Conservation (phyloP, 2,329 filamentous ascomycete genomes). For the Penicillium sp. region DNA sequence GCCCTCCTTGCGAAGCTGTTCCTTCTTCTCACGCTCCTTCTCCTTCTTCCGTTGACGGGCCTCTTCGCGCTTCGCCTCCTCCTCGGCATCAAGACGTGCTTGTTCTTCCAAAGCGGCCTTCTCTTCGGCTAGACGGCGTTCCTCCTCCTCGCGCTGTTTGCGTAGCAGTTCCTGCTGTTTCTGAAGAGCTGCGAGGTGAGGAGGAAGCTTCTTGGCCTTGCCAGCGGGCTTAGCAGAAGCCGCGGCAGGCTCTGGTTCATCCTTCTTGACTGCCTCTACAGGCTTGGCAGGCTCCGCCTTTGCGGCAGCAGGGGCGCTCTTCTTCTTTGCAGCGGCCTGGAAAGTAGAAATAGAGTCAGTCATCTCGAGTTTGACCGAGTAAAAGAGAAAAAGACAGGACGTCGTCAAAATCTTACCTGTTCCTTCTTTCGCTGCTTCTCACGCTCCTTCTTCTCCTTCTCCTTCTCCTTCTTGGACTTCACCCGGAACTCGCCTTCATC, state of each 20-base stretch:
- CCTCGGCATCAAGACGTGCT: constrained; percentile 42
- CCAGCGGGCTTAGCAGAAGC: constrained; percentile 45
- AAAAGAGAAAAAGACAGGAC: background rate
- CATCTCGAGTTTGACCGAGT: background rate
- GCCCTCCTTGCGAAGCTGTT: constrained; percentile 51
- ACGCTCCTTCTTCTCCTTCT: constrained; percentile 95
- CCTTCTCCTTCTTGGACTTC: constrained; percentile 97
- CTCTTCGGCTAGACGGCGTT: constrained; percentile 42
- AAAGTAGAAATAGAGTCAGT: constrained; percentile 12
- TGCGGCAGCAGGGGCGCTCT: constrained; percentile 45
- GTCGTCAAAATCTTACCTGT: constrained; percentile 61
- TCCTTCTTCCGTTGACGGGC: constrained; percentile 50
- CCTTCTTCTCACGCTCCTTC: constrained; percentile 53
- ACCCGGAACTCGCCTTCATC: constrained; percentile 65
- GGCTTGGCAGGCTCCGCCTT: constrained; percentile 62
- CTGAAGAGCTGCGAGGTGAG: constrained; percentile 52
- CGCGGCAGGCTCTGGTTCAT: constrained; percentile 40
- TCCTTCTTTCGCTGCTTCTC: constrained; percentile 99
- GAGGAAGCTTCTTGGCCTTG: constrained; percentile 88
- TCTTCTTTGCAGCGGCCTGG: constrained; percentile 83
- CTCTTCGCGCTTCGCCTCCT: constrained; percentile 50
- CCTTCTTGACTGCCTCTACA: constrained; percentile 52
- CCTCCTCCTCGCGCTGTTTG: constrained; percentile 50
- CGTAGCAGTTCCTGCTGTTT: constrained; percentile 51
- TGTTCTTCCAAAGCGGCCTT: constrained; percentile 44